Evolutionary conservation across 106 monocot species (phyloP).

Genomic region (Platanthera guangdongensis): DNA sequence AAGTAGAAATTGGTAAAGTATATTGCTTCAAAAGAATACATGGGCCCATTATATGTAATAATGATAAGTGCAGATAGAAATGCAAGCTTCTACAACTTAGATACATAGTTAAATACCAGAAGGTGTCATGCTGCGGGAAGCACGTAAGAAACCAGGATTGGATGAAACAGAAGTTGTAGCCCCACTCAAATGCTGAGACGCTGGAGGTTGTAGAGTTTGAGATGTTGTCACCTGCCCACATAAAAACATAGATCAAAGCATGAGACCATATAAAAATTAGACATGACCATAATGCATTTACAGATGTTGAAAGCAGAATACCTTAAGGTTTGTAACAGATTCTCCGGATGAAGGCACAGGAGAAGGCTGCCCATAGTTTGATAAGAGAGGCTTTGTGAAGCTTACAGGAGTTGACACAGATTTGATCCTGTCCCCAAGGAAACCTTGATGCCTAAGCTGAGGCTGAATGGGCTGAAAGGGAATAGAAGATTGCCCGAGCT

Average conservation of each 20-base stretch:
- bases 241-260: slow-evolving; percentile 1
- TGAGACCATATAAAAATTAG: neutral
- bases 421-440: slow-evolving; percentile 64
- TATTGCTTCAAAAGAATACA: neutral
- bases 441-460: slow-evolving; percentile 62
- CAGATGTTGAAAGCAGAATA: slow-evolving; percentile 15
- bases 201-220: slow-evolving; percentile 24
- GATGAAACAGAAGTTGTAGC: slow-evolving; percentile 35
- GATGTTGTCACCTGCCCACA: neutral
- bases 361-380: slow-evolving; percentile 28
- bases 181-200: slow-evolving; percentile 38
- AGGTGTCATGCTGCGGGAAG: slow-evolving; percentile 39
- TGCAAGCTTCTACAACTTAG: neutral
- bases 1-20: neutral
- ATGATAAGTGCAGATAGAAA: neutral
- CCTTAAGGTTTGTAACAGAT: slow-evolving; percentile 50
- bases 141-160: slow-evolving; percentile 49
- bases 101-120: slow-evolving; percentile 36
- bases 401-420: slow-evolving; percentile 17
- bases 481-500: slow-evolving; percentile 31
- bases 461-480: slow-evolving; percentile 30
- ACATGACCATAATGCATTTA: neutral
- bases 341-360: slow-evolving; percentile 37
- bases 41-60: neutral
- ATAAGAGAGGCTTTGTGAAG: slow-evolving; percentile 23